phyloP scores from a whole-genome alignment of 2,329 filamentous ascomycete species.

The Botrytis medusae region DNA sequence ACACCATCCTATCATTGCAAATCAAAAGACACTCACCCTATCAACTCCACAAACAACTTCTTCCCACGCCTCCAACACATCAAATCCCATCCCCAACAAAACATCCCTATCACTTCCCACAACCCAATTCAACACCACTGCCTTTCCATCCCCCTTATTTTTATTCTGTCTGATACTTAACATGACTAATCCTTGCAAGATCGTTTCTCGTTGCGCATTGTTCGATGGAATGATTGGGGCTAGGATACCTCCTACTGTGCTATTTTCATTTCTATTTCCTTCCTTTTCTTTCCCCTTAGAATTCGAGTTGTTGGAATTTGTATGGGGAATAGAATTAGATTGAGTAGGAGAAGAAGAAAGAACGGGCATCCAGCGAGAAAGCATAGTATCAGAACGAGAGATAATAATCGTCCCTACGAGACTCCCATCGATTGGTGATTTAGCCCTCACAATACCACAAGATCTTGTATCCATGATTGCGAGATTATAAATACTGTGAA shows the following conservation, averaged over 20 bases:
- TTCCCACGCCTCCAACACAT: slow-evolving; percentile 75
- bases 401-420: slow-evolving; percentile 65
- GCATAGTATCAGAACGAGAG: slow-evolving; percentile 57
- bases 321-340: background rate
- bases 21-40: slow-evolving; percentile 44
- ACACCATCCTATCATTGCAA: background rate
- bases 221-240: slow-evolving; percentile 62
- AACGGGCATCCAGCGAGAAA: slow-evolving; percentile 62
- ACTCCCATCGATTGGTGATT: slow-evolving; percentile 58
- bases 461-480: slow-evolving; percentile 59
- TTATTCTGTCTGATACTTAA: slow-evolving; percentile 67
- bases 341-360: slow-evolving; percentile 48
- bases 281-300: background rate
- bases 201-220: slow-evolving; percentile 59
- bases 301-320: background rate
- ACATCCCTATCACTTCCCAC: slow-evolving; percentile 52
- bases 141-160: slow-evolving; percentile 57
- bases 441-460: slow-evolving; percentile 66
- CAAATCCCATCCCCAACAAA: slow-evolving; percentile 77
- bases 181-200: slow-evolving; percentile 64
- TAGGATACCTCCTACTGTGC: slow-evolving; percentile 60
- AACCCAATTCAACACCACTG: slow-evolving; percentile 52
- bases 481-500: slow-evolving; percentile 65
- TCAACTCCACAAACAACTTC: slow-evolving; percentile 68
- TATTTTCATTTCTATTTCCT: slow-evolving; percentile 24